These are phyloP conservation scores for Jacaranda copaia DNA, from an alignment of 257 asterid species.

Conservation along the genomic window DNA sequence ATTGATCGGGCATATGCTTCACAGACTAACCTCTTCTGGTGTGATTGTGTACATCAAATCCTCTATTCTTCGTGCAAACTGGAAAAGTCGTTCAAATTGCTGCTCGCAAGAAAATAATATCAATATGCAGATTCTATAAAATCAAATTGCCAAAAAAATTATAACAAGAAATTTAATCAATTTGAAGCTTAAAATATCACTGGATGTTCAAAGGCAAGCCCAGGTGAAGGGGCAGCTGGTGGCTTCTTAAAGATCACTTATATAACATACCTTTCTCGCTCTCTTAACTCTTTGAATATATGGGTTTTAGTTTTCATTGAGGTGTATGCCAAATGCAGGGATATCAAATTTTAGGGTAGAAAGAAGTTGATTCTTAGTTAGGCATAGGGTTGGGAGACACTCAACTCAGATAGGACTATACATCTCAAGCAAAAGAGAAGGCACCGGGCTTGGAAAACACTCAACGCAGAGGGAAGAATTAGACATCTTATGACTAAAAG, in stretches of 20 bases:
- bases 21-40: constrained; percentile 87
- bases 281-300: background rate
- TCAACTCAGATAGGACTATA: background rate
- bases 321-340: constrained; percentile 9
- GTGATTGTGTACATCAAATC: constrained; percentile 87
- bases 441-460: background rate
- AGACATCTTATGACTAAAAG: background rate
- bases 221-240: background rate
- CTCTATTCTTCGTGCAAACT: constrained; percentile 82
- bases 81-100: constrained; percentile 97
- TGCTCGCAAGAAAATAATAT: constrained; percentile 48
- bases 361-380: background rate
- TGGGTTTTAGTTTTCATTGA: background rate
- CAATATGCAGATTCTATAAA: constrained; percentile 29
- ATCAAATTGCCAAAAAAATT: constrained; percentile 24
- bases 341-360: constrained; percentile 2
- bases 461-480: background rate
- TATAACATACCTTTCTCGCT: background rate
- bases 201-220: constrained; percentile 13
- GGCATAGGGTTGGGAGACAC: too few relatives aligned
- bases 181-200: background rate
- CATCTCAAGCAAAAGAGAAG: background rate
- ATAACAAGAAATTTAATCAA: constrained; percentile 19
- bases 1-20: constrained; percentile 21
- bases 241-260: background rate